Percentiles rank a stretch among this genome's conserved stretches.
Evolutionary conservation across 179 eudicot species (phyloP).

Genomic region (Gypsophila paniculata): DNA sequence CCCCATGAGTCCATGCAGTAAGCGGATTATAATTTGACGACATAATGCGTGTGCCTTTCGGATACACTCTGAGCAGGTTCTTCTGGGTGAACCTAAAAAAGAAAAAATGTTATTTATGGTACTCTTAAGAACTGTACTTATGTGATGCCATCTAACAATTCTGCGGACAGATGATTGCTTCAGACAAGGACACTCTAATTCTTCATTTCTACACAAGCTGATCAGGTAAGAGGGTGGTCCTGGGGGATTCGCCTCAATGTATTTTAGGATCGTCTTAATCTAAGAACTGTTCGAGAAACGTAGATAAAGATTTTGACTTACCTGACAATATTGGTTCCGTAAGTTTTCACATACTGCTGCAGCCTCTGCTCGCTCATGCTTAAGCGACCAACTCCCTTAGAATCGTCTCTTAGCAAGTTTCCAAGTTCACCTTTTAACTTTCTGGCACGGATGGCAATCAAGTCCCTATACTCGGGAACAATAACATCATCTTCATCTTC

Average conservation of each 20-base stretch:
- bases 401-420: conserved; percentile 25
- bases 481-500: conserved; percentile 26
- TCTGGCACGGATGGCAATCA: conserved; percentile 56
- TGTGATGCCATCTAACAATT: neutral
- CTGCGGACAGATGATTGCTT: neutral
- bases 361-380: conserved; percentile 55
- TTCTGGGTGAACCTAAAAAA: conserved; percentile 62
- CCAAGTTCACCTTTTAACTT: conserved; percentile 36
- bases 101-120: neutral
- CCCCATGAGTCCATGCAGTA: conserved; percentile 82
- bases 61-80: conserved; percentile 67
- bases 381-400: conserved; percentile 36
- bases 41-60: conserved; percentile 61
- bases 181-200: too few relatives aligned
- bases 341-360: conserved; percentile 26
- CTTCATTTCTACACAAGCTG: too few relatives aligned
- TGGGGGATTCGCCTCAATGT: neutral
- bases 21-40: conserved; percentile 78
- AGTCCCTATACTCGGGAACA: conserved; percentile 34
- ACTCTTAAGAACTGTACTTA: neutral
- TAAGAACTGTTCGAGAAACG: neutral
- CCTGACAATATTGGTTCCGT: conserved; percentile 49
- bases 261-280: neutral
- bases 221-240: neutral
- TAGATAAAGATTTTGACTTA: conserved; percentile 13